Conservation (phyloP, 1,284 basidiomycete species). For the Naganishia liquefaciens region DNA sequence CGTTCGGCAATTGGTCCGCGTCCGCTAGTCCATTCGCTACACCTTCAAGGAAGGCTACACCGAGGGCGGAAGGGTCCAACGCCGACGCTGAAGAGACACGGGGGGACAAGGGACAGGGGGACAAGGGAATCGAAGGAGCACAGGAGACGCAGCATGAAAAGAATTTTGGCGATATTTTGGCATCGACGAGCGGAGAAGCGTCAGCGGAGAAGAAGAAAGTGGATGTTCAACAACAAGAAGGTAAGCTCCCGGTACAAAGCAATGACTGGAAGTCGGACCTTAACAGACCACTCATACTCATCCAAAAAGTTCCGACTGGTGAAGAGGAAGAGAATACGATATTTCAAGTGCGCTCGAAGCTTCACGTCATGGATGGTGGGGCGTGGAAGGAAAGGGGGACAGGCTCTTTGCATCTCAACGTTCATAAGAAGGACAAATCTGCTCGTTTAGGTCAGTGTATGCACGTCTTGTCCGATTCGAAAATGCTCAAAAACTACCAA, state of each 20-base stretch:
- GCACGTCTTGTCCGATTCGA: background rate
- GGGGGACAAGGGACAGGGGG: constrained; percentile 59
- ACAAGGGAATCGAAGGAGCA: constrained; percentile 59
- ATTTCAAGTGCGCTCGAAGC: constrained; percentile 79
- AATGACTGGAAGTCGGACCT: background rate
- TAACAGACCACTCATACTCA: background rate
- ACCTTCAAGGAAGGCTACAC: constrained; percentile 40
- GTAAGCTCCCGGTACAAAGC: constrained; percentile 54
- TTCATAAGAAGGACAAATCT: constrained; percentile 57
- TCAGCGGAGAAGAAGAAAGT: constrained; percentile 54
- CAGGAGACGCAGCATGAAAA: constrained; percentile 34
- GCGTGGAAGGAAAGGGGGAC: constrained; percentile 88
- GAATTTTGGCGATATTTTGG: constrained; percentile 47
- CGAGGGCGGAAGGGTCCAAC: constrained; percentile 33
- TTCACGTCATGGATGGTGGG: constrained; percentile 70
- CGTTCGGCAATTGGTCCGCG: constrained; percentile 32
- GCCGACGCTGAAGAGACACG: constrained; percentile 54
- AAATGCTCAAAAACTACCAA: constrained; percentile 14
- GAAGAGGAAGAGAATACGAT: constrained; percentile 89
- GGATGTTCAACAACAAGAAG: constrained; percentile 66
- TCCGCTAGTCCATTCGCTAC: constrained; percentile 35
- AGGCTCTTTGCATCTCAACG: constrained; percentile 77
- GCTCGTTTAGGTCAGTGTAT: constrained; percentile 18
- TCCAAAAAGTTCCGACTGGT: constrained; percentile 71
- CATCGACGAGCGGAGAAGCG: constrained; percentile 29